Base-by-base conservation (phyloP, 1,284 basidiomycete species). In the Spongiforma sp. region DNA sequence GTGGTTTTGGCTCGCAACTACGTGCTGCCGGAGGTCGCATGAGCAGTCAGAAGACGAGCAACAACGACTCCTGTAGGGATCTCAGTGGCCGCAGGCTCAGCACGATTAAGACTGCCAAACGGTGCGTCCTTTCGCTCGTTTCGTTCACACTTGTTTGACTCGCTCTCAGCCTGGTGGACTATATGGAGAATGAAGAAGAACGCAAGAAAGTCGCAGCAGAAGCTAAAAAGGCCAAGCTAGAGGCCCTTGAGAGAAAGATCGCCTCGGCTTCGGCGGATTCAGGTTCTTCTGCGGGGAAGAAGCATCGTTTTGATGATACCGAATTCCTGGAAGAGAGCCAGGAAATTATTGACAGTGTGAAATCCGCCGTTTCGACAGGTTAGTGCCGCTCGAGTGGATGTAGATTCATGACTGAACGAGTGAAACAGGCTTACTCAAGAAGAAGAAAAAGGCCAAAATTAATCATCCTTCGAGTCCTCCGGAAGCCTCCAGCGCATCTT, bases 1-100 rank as follows among this genome's bases (percentile, higher is more conserved):
- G 98, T 74, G 97, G 97, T 59, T 99, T 99, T 75, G 97, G 98
- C 11, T 93, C 93, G 30, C 96, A 98, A 83, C 85, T 99, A 67
- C 89, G 97, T 75, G 97, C 98, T 0, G 96, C 96, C 26, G 97
- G 97, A 69, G 97, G 97, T 12, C 89, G 96, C 50, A 99, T 99
- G 98, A 95, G 93, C 72, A 93, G 91, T 69, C 91, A 95, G 81
- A 97, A 96, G 84, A 94, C 93, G 43, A 94, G 85, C 74, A 99
- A 99, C 80, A 96, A 95, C 71, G 96, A 99, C 77, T 94, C 93
- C 11, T 99, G 97, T 78, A 83, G 97, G 53, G 98, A 99, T 75
- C 83, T 99, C 57, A 95, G 88, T 67, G 97, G 97, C 0, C 83
- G 97, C 60, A 83, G 96, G 62, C 80, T 99, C 32, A 95, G 94